Conservation (phyloP, 2,329 filamentous ascomycete genomes). For the Emericellopsis atlantica region DNA sequence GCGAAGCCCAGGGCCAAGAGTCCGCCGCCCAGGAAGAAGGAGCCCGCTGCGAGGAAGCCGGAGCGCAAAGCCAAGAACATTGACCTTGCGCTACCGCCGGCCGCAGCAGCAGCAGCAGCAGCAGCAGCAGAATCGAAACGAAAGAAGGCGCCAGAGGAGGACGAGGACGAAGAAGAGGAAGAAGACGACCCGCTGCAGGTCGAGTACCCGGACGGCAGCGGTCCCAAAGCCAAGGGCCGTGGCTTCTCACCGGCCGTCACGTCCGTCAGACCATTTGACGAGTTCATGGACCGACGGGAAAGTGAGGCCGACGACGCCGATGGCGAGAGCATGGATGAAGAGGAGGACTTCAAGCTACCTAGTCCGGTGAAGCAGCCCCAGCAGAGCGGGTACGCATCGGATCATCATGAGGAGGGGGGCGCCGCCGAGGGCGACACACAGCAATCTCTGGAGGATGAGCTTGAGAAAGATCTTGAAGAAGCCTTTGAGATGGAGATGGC, state of each 20-base stretch:
- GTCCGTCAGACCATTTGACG: slow-evolving; percentile 35
- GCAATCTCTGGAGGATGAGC: slow-evolving; percentile 18
- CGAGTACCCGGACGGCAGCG: slow-evolving; percentile 42
- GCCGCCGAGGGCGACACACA: slow-evolving; percentile 14
- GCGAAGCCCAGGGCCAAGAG: not conserved
- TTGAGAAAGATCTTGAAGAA: slow-evolving; percentile 45
- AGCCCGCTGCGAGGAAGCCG: slow-evolving; percentile 3
- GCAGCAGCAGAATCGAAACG: slow-evolving; percentile 18
- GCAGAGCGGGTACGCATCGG: slow-evolving; percentile 11
- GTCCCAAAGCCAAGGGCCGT: slow-evolving; percentile 17
- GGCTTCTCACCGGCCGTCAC: slow-evolving; percentile 39
- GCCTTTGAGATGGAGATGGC: slow-evolving; percentile 4
- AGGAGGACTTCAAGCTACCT: slow-evolving; percentile 36
- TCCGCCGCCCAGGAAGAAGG: slow-evolving; percentile 5
- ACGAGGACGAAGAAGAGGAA: slow-evolving; percentile 41
- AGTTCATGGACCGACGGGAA: slow-evolving; percentile 34
- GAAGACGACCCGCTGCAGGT: slow-evolving; percentile 44
- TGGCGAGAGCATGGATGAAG: slow-evolving; percentile 33
- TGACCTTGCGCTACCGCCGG: slow-evolving; percentile 21
- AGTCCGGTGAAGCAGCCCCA: slow-evolving; percentile 34
- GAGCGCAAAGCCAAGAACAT: slow-evolving; percentile 20
- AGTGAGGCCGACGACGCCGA: slow-evolving; percentile 32
- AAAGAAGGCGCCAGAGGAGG: slow-evolving; percentile 20
- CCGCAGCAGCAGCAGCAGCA: slow-evolving; percentile 9
- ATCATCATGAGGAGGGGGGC: slow-evolving; percentile 12